phyloP scores from a whole-genome alignment of 805 yeast genomes.

The Pichia thaimueangensis region DNA sequence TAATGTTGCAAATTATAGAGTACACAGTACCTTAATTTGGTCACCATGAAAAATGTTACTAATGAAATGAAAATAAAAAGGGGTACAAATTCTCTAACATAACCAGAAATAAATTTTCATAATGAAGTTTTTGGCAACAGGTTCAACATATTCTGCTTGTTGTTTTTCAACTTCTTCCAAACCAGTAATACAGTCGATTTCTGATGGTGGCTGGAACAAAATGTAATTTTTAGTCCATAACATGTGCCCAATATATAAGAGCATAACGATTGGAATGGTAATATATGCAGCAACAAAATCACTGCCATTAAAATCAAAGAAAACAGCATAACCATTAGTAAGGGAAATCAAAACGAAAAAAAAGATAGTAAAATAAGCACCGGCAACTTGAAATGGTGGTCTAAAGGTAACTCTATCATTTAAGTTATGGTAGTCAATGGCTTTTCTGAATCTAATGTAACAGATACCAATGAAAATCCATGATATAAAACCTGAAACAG shows the following conservation, averaged over 20 bases:
- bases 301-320: conserved; percentile 46
- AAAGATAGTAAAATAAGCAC: conserved; percentile 46
- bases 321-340: conserved; percentile 70
- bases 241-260: conserved; percentile 54
- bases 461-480: conserved; percentile 52
- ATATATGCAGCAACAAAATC: conserved; percentile 70
- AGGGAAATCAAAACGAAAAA: conserved; percentile 45
- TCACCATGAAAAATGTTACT: too few species aligned
- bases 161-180: conserved; percentile 55
- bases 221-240: conserved; percentile 37
- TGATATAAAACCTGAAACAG: conserved; percentile 60
- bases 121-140: conserved; percentile 34
- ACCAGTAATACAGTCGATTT: conserved; percentile 57
- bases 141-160: conserved; percentile 33
- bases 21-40: too few species aligned
- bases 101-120: conserved; percentile 45
- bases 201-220: conserved; percentile 46
- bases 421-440: conserved; percentile 46
- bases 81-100: too few species aligned
- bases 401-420: conserved; percentile 52
- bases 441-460: conserved; percentile 60
- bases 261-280: conserved; percentile 51
- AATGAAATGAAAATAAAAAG: background rate
- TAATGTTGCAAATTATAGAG: too few species aligned
- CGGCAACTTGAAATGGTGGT: conserved; percentile 50